Conservation (phyloP, 2,329 filamentous ascomycete genomes). For the Stachybotrys elegans region DNA sequence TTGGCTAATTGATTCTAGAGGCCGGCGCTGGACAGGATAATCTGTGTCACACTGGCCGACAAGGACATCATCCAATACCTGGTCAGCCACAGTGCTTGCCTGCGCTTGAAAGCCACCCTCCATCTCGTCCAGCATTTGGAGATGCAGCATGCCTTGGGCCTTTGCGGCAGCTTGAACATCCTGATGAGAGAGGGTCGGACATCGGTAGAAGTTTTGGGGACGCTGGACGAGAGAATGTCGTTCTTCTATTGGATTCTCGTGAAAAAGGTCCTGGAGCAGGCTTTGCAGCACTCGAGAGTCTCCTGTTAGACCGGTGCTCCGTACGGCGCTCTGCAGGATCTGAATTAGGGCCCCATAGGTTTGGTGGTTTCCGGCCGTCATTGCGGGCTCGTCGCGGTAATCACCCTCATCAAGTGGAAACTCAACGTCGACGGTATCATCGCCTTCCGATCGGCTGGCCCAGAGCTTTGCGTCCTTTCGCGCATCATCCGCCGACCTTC, state of each 20-base stretch:
- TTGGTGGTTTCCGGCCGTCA: conserved; percentile 4
- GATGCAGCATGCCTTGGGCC: no score
- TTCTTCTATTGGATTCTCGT: conserved; percentile 3
- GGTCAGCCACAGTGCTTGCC: no score
- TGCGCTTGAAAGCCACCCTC: no score
- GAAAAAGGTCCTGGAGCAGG: conserved; percentile 3
- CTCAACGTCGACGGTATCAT: conserved; percentile 3
- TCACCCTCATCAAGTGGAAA: conserved; percentile 4
- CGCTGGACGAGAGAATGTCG: conserved; percentile 4
- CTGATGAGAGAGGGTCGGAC: no score
- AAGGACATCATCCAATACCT: no score
- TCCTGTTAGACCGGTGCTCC: conserved; percentile 5
- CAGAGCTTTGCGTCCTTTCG: conserved; percentile 3
- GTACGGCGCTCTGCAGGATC: conserved; percentile 6
- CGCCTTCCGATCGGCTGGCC: conserved; percentile 4
- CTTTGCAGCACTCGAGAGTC: conserved; percentile 5
- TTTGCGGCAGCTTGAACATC: no score
- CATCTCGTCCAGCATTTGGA: no score
- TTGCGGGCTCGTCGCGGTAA: neutral
- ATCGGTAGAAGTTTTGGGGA: conserved; percentile 5
- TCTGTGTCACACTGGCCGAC: no score
- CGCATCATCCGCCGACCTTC: conserved; percentile 4
- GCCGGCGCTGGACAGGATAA: no score
- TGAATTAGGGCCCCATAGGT: conserved; percentile 6
- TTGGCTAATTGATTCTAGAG: neutral